Percentiles rank a stretch among this genome's conserved stretches.
These are phyloP conservation scores for Straminergon stramineum DNA, from an alignment of 225 moss, liverwort and hornwort species.

Conservation along the genomic window DNA sequence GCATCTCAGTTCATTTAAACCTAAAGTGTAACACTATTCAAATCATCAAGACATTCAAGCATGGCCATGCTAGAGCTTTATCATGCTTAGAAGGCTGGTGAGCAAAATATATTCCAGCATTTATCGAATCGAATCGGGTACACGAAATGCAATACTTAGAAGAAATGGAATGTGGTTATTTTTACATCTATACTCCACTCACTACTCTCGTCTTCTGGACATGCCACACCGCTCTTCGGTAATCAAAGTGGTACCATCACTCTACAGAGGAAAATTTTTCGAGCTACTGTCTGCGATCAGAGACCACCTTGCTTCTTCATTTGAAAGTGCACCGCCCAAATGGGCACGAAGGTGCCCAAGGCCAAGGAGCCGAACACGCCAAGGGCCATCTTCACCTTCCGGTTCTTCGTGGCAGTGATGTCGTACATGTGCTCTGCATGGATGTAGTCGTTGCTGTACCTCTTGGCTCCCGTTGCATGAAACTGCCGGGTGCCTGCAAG, in stretches of 20 bases:
- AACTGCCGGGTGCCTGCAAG: constrained; percentile 32
- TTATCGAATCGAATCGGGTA: neutral
- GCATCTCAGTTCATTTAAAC: neutral
- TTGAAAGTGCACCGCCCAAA: constrained; percentile 58
- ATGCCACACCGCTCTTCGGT: neutral
- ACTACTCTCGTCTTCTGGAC: neutral
- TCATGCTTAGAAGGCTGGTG: neutral
- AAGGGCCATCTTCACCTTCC: constrained; percentile 43
- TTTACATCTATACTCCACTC: neutral
- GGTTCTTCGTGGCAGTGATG: constrained; percentile 54
- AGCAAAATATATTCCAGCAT: neutral
- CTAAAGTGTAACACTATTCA: neutral
- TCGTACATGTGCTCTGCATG: constrained; percentile 94
- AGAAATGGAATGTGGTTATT: neutral
- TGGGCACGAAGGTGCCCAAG: constrained; percentile 51
- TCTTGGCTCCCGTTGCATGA: constrained; percentile 55
- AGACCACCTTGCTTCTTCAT: constrained; percentile 40
- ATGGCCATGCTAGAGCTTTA: neutral
- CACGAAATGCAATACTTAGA: neutral
- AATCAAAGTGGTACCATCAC: neutral
- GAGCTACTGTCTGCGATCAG: neutral
- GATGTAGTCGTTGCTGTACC: constrained; percentile 70
- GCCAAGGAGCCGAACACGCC: constrained; percentile 61
- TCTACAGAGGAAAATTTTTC: neutral
- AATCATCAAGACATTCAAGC: neutral